A percentile compares a stretch with the other conserved stretches of the same genome.
phyloP scores from a whole-genome alignment of 2,329 filamentous ascomycete species.

The Didymella sp. region DNA sequence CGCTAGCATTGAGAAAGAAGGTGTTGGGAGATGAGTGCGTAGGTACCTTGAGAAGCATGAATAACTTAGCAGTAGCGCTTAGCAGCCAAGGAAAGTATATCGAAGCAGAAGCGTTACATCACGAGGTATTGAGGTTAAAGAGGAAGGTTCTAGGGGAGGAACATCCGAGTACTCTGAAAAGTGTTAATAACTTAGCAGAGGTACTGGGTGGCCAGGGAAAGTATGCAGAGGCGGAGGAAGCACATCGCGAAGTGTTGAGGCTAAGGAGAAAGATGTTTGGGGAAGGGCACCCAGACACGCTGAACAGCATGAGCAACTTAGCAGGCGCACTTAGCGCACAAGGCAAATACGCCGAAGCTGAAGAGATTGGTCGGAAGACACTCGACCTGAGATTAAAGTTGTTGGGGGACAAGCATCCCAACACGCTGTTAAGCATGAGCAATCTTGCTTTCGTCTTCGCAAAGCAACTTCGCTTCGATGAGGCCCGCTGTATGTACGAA shows the following conservation, averaged over 20 bases:
- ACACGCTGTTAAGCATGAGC: slow-evolving; percentile 14
- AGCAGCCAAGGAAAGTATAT: neutral
- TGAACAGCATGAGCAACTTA: neutral
- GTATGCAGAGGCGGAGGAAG: neutral
- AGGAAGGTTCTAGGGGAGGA: neutral
- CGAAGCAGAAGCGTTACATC: neutral
- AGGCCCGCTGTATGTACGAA: neutral
- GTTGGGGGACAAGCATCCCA: slow-evolving; percentile 9
- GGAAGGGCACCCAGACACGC: neutral
- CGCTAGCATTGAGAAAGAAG: neutral
- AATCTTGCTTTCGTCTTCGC: slow-evolving; percentile 6
- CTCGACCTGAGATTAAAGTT: neutral
- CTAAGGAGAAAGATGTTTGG: neutral
- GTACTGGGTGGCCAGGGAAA: neutral
- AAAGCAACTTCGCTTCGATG: neutral
- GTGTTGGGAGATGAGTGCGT: neutral
- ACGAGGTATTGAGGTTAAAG: neutral
- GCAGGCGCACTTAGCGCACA: neutral
- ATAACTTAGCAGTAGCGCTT: neutral
- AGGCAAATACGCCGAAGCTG: neutral
- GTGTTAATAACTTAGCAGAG: neutral
- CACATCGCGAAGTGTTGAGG: neutral
- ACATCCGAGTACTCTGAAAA: neutral
- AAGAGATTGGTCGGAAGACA: neutral
- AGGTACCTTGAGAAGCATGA: neutral